phyloP scores from a whole-genome alignment of 1,139 yeast genomes.

The Spencermartinsiella ligniputridi region DNA sequence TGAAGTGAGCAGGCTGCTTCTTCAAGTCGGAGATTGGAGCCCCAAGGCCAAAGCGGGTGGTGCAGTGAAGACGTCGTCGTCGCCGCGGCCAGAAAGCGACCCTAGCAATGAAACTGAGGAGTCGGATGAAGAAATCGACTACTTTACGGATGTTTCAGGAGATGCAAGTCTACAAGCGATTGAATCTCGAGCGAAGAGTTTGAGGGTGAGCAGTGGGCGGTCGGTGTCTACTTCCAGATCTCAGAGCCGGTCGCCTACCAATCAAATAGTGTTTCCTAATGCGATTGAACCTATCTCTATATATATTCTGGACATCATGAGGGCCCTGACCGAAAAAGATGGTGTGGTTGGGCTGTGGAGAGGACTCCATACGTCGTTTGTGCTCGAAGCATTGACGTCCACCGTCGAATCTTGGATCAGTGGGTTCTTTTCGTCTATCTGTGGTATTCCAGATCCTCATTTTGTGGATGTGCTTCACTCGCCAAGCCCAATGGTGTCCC shows the following conservation, averaged over 20 bases:
- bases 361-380: slow-evolving; percentile 80
- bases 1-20: slow-evolving; percentile 71
- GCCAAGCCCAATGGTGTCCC: slow-evolving; percentile 66
- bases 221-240: not conserved
- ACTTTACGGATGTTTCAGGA: slow-evolving; percentile 41
- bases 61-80: not conserved
- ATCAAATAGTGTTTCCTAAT: slow-evolving; percentile 8
- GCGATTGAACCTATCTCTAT: slow-evolving; percentile 57
- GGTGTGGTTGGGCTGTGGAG: slow-evolving; percentile 84
- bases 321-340: slow-evolving; percentile 65
- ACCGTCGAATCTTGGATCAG: slow-evolving; percentile 91
- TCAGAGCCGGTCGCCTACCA: not conserved
- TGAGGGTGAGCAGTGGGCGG: not conserved
- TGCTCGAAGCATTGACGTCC: slow-evolving; percentile 67
- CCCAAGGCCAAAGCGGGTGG: slow-evolving; percentile 10
- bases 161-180: slow-evolving; percentile 15
- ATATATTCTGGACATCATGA: slow-evolving; percentile 66
- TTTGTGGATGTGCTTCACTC: slow-evolving; percentile 80
- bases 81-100: slow-evolving; percentile 8
- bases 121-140: slow-evolving; percentile 36
- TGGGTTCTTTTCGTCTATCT: slow-evolving; percentile 75
- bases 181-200: slow-evolving; percentile 2
- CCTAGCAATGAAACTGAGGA: slow-evolving; percentile 8
- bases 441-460: slow-evolving; percentile 88
- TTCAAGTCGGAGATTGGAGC: slow-evolving; percentile 66